These are phyloP conservation scores for Simmondsia chinensis DNA, from an alignment of 148 eudicot genomes.

Conservation along the genomic window DNA sequence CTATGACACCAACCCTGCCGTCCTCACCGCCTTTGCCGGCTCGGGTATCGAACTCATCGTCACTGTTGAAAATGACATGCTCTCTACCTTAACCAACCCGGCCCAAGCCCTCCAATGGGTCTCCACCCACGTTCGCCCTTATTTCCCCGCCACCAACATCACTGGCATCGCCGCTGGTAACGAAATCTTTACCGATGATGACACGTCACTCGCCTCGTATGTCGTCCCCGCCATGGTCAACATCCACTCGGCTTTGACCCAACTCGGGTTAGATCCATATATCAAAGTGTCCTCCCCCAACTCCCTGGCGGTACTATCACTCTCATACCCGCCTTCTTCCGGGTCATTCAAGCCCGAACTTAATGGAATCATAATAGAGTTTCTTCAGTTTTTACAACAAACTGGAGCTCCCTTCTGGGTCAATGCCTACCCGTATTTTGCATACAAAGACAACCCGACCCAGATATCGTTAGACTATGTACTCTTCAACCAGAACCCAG, in stretches of 20 bases:
- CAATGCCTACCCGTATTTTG: conserved; percentile 84
- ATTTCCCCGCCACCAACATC: conserved; percentile 53
- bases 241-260: conserved; percentile 41
- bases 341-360: conserved; percentile 50
- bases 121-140: conserved; percentile 39
- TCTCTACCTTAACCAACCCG: conserved; percentile 30
- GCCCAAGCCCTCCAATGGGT: conserved; percentile 73
- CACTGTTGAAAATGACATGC: conserved; percentile 54
- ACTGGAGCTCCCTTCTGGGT: conserved; percentile 73
- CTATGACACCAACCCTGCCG: conserved; percentile 68
- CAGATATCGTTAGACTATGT: conserved; percentile 49
- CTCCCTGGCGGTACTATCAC: conserved; percentile 44
- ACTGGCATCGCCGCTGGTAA: conserved; percentile 77
- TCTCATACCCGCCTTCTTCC: conserved; percentile 70
- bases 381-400: conserved; percentile 33
- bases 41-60: conserved; percentile 56
- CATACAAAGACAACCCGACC: conserved; percentile 54
- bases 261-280: conserved; percentile 30
- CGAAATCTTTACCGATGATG: conserved; percentile 64
- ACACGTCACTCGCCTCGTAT: conserved; percentile 28
- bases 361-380: conserved; percentile 32
- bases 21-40: conserved; percentile 54
- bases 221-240: conserved; percentile 72
- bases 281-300: conserved; percentile 69
- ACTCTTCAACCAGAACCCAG: conserved; percentile 40